These are phyloP conservation scores for Rhizopus stolonifer DNA, from an alignment of 371 early-diverging fungal species.

Conservation along the genomic window DNA sequence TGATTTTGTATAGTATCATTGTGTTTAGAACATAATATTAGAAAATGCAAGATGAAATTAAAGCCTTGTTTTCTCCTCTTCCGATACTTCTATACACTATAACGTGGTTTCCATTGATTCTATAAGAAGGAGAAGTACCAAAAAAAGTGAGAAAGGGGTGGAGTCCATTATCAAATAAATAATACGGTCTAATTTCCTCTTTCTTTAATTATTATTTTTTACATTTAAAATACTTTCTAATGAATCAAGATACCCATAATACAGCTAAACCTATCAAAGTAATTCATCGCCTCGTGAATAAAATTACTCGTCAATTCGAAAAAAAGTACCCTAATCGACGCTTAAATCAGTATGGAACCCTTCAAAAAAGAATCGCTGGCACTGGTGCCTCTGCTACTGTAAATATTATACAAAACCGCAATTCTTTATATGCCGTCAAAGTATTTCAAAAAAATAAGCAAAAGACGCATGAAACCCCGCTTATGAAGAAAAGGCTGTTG, in stretches of 20 bases:
- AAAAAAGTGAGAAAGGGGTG: slow-evolving; percentile 5
- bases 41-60: too few species aligned
- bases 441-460: slow-evolving; percentile 61
- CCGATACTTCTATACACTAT: too few species aligned
- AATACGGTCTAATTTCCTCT: too few species aligned
- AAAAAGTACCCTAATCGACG: too few species aligned
- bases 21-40: too few species aligned
- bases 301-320: not conserved
- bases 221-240: too few species aligned
- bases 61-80: too few species aligned
- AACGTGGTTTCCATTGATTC: too few species aligned
- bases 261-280: not conserved
- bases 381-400: slow-evolving; percentile 30
- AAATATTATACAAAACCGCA: slow-evolving; percentile 4
- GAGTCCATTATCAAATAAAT: slow-evolving; percentile 15
- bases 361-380: slow-evolving; percentile 22
- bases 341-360: slow-evolving; percentile 16
- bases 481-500: slow-evolving; percentile 64
- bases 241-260: not conserved
- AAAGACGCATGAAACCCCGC: too few species aligned
- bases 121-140: too few species aligned
- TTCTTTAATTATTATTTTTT: too few species aligned
- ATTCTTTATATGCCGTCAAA: slow-evolving; percentile 38
- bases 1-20: too few species aligned
- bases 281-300: not conserved